Conservation (phyloP, 306 rosid genomes). For the Malus sieversii region DNA sequence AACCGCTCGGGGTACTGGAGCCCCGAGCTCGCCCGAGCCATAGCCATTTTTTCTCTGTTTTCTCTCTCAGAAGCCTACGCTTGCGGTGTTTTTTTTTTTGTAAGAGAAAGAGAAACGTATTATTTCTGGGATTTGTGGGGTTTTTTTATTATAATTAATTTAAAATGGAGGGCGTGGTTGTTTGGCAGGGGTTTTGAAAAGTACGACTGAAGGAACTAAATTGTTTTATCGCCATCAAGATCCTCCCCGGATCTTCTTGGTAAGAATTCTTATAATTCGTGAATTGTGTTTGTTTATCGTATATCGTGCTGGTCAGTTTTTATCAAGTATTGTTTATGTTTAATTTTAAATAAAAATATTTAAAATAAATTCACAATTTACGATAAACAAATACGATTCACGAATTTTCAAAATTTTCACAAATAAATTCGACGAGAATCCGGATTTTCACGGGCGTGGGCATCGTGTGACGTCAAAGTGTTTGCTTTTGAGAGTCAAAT, state of each 20-base stretch:
- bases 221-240: no score
- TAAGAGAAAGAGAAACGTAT: not conserved
- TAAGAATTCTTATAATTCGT: no score
- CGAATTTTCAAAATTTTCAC: rapidly evolving
- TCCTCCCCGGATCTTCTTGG: no score
- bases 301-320: no score
- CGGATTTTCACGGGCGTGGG: no score
- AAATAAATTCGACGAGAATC: rapidly evolving
- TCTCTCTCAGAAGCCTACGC: not conserved
- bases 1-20: conserved; percentile 90
- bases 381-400: rapidly evolving
- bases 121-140: not conserved
- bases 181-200: not conserved
- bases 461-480: not conserved
- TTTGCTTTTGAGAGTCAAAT: no score
- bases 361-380: no score
- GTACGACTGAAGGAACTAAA: not conserved
- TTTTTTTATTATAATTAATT: not conserved
- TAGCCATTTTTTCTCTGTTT: conserved; percentile 27
- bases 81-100: not conserved
- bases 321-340: rapidly evolving
- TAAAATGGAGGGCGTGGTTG: not conserved
- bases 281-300: no score
- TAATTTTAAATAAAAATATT: no score
- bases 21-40: conserved; percentile 75